Base-by-base conservation (phyloP, 441 rosid genomes). In the Viola pubescens region DNA sequence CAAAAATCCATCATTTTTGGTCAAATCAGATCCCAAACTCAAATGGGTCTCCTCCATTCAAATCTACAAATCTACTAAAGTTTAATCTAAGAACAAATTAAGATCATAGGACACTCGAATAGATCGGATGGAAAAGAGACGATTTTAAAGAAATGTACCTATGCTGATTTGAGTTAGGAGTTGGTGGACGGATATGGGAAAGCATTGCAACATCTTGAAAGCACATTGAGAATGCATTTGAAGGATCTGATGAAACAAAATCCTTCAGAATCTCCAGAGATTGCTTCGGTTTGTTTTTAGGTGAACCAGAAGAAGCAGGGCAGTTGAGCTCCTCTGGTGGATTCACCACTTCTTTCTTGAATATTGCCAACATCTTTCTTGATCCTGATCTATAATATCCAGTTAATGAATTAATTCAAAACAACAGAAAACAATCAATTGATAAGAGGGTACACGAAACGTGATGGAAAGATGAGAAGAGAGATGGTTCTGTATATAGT, bases 301-400 rank as follows among this genome's bases (percentile, higher is more conserved):
- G 67, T 52, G 85, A 80, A 58, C 64, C 62, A 41, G 66, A 66
- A 6, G 95, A 84, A 16, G 87, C 96, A 9, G 95, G 95, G 70
- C 98, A 89, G 52, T 87, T 72, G 44, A 92, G 87, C 82, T 92
- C 97, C 72, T 77, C 73, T 14, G 98, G 98, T 19, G 97, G 90
- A 65, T 85, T 82, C 58, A 85, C 84, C 10, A 83, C 66, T 3
- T 78, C 85, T 66, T 84, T 82, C 70, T 79, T 88, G 73, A 92
- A 87, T 62, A 92, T 81, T 6, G 90, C 91, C 84, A 92, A 72
- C 98, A 89, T 81, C 49, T 45, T 63, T 6, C 0, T 46, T 48
- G 11, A 4, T 52, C 3, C 12, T 54, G 34, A 26, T 26, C 34
- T 26, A 26, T 26, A 26, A 26, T 26, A 26, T 2, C 34, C 34